A percentile compares a stretch with the other conserved stretches of the same genome.
These are phyloP conservation scores for Calonectria pseudoreteaudii DNA, from an alignment of 2,329 filamentous ascomycete species.

Conservation along the genomic window DNA sequence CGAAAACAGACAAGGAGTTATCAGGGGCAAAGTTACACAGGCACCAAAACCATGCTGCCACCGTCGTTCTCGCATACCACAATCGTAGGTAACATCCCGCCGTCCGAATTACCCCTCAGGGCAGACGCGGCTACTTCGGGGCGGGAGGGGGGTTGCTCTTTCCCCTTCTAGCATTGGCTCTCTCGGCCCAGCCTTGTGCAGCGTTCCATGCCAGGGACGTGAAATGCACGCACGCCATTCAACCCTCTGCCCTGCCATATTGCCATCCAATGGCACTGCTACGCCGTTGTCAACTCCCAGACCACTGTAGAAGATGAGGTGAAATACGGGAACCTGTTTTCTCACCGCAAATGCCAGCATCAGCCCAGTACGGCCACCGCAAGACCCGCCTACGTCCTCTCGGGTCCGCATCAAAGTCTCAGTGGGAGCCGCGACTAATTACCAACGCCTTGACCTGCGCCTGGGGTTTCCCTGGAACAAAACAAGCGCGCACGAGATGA, in stretches of 20 bases:
- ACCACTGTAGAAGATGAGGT: background rate
- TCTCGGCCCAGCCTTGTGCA: background rate
- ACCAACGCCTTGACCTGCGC: background rate
- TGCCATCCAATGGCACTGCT: background rate
- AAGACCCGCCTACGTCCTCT: background rate
- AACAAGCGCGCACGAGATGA: background rate
- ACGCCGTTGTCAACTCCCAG: background rate
- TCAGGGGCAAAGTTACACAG: slow-evolving; percentile 6
- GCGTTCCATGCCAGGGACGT: background rate
- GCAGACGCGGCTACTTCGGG: background rate
- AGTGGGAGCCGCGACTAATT: slow-evolving; percentile 1
- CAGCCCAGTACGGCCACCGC: slow-evolving; percentile 7
- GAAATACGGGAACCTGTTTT: background rate
- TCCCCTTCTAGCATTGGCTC: background rate
- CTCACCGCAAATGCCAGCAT: slow-evolving; percentile 12
- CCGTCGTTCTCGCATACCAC: background rate
- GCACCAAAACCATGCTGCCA: background rate
- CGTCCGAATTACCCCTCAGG: background rate
- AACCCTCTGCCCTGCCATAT: background rate
- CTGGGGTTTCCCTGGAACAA: background rate
- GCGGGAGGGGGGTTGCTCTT: background rate
- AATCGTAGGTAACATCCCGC: slow-evolving; percentile 5
- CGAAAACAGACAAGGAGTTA: background rate
- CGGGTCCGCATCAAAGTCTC: background rate
- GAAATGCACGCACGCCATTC: background rate